Conservation (phyloP, 768 basidiomycete genomes). For the Sarcodon aspratus region DNA sequence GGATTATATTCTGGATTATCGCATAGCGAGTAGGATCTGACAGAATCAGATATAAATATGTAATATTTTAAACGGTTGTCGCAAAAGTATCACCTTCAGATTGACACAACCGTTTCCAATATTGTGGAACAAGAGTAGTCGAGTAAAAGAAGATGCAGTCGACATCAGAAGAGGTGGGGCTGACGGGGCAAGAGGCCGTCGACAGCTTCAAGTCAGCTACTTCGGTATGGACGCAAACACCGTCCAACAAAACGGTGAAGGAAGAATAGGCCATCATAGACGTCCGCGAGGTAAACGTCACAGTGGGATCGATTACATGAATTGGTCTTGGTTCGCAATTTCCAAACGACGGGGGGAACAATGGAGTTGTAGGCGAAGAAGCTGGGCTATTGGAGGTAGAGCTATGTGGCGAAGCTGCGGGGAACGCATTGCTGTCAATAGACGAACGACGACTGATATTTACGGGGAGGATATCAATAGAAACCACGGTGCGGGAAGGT, state of each 20-base stretch:
- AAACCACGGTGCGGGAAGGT: slow-evolving; percentile 17
- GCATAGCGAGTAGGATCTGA: background rate
- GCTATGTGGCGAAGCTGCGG: slow-evolving; percentile 3
- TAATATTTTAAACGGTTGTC: too few relatives aligned
- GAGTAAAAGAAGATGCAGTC: background rate
- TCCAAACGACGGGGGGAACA: slow-evolving; percentile 12
- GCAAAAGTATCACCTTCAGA: background rate
- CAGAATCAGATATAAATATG: too few relatives aligned
- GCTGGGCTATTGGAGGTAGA: slow-evolving; percentile 10
- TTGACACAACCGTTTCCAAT: background rate
- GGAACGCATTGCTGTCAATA: background rate
- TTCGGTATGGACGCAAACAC: slow-evolving; percentile 41
- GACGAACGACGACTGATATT: background rate
- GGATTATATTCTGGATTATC: background rate
- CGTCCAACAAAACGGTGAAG: slow-evolving; percentile 43
- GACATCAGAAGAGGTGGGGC: background rate
- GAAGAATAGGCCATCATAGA: slow-evolving; percentile 38
- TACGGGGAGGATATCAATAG: slow-evolving; percentile 23
- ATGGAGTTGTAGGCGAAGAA: slow-evolving; percentile 5
- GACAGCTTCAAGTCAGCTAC: slow-evolving; percentile 13
- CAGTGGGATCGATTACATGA: slow-evolving; percentile 50
- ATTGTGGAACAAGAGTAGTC: background rate
- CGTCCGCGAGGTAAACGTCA: slow-evolving; percentile 46
- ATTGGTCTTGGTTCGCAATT: slow-evolving; percentile 36
- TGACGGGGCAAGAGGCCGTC: background rate